phyloP scores from a whole-genome alignment of 305 asterid genomes.

The Rubia occidens region DNA sequence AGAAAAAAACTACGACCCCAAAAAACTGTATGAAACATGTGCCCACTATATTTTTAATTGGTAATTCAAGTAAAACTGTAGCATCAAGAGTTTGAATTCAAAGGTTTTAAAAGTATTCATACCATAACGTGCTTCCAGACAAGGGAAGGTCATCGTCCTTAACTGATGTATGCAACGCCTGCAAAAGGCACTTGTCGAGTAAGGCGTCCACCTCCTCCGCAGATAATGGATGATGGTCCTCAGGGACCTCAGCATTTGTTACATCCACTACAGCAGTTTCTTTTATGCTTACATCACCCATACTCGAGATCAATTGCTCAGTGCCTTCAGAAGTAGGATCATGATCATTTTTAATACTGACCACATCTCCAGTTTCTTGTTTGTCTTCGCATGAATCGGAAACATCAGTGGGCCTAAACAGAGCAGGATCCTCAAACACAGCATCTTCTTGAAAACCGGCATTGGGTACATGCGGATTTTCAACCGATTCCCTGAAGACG shows the following conservation, averaged over 20 bases:
- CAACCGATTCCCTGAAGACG: slow-evolving; percentile 64
- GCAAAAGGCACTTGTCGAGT: slow-evolving; percentile 83
- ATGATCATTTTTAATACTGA: slow-evolving; percentile 31
- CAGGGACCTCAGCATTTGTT: slow-evolving; percentile 39
- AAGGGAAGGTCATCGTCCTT: slow-evolving; percentile 86
- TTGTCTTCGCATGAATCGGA: slow-evolving; percentile 47
- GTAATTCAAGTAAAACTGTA: background rate
- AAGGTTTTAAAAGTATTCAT: slow-evolving; percentile 12
- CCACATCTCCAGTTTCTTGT: slow-evolving; percentile 29
- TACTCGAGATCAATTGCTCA: slow-evolving; percentile 41
- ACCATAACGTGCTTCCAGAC: slow-evolving; percentile 89
- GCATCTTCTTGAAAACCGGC: slow-evolving; percentile 78
- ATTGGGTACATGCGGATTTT: slow-evolving; percentile 72
- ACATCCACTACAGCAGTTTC: slow-evolving; percentile 40
- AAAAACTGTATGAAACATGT: background rate
- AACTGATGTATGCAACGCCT: slow-evolving; percentile 69
- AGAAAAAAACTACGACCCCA: background rate
- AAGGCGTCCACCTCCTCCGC: slow-evolving; percentile 64
- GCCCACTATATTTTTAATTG: background rate
- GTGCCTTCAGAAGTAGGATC: slow-evolving; percentile 34
- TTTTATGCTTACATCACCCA: slow-evolving; percentile 41
- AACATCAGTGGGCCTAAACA: slow-evolving; percentile 33
- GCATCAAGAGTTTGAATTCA: background rate
- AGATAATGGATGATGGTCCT: slow-evolving; percentile 43
- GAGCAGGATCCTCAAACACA: slow-evolving; percentile 77